Evolutionary conservation across 179 eudicot species (phyloP), one percentile per base, ranked within the genome.

Genomic region (Actinidia arguta): DNA sequence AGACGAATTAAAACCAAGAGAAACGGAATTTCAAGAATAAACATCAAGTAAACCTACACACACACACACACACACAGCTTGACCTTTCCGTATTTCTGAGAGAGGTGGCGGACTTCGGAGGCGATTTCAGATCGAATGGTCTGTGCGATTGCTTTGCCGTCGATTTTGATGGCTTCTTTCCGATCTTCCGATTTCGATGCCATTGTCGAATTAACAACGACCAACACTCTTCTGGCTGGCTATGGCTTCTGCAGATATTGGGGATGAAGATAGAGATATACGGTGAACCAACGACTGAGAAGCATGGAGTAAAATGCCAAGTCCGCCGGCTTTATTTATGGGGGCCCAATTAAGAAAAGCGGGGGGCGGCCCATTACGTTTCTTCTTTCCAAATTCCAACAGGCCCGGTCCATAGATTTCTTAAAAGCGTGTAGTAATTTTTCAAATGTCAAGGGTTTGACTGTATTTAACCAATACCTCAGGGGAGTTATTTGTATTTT

Each of bases 111-210:
- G 68, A 94, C 97, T 90, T 94, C 94, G 71, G 87, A 80, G 27
- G 97, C 99, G 77, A 95, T 93, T 85, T 95, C 98, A 47, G 92
- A 90, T 89, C 99, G 88, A 76, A 95, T 93, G 1, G 97, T 90
- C 75, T 96, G 94, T 2, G 99, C 98, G 25, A 94, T 89, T 16
- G 93, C 94, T 81, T 96, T 94, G n/a, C 98, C 99, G 83, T 96
- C 97, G 88, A 96, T 94, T 48, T 94, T 78, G 20, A 81, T 85
- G 48, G 97, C 99, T 50, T 58, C 76, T 9, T 90, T 91, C 78
- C 86, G 63, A 4, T 90, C 88, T 73, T 91, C 93, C 42, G 93
- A 82, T 24, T 88, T 48, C 44, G 80, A 79, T 64, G 80, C 76
- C 90, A 89, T 81, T 85, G 14, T 83, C 78, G 20, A 69, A 67